Percentiles rank a stretch among this genome's conserved stretches.
Conservation (phyloP, 306 rosid species). For the Quercus agrifolia region DNA sequence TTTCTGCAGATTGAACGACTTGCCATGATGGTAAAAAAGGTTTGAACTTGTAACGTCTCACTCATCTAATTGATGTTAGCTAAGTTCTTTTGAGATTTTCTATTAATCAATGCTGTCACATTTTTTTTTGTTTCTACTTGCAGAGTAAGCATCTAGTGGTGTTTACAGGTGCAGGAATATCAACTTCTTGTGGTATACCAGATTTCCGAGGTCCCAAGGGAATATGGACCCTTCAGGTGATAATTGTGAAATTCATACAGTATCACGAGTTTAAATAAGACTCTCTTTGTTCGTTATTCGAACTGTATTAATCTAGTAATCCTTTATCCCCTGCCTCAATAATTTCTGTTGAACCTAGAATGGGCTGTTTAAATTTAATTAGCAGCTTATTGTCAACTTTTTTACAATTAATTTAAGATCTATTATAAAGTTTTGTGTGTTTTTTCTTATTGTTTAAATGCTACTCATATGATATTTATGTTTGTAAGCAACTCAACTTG, state of each 20-base stretch:
- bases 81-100: slow-evolving; percentile 9
- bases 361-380: not conserved
- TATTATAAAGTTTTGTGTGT: not conserved
- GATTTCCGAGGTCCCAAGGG: slow-evolving; percentile 99
- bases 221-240: slow-evolving; percentile 97
- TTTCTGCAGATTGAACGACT: slow-evolving; percentile 73
- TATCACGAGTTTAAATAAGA: not conserved
- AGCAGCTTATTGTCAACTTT: not conserved
- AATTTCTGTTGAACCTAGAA: not conserved
- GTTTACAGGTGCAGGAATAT: slow-evolving; percentile 98
- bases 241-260: slow-evolving; percentile 14
- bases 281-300: slow-evolving; percentile 1
- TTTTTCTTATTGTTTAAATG: not conserved
- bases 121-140: slow-evolving; percentile 38
- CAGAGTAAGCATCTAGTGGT: slow-evolving; percentile 98
- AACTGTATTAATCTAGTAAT: slow-evolving; percentile 6
- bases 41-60: slow-evolving; percentile 24
- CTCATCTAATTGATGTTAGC: slow-evolving; percentile 18
- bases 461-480: not conserved
- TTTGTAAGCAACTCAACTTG: not conserved
- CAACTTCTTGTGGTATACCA: slow-evolving; percentile 97
- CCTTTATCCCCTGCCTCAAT: slow-evolving; percentile 5
- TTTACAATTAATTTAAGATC: not conserved
- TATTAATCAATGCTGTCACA: slow-evolving; percentile 14
- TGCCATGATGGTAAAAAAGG: slow-evolving; percentile 70